Conservation (phyloP, 805 yeast species). For the Metschnikowia baotianmanensis region DNA sequence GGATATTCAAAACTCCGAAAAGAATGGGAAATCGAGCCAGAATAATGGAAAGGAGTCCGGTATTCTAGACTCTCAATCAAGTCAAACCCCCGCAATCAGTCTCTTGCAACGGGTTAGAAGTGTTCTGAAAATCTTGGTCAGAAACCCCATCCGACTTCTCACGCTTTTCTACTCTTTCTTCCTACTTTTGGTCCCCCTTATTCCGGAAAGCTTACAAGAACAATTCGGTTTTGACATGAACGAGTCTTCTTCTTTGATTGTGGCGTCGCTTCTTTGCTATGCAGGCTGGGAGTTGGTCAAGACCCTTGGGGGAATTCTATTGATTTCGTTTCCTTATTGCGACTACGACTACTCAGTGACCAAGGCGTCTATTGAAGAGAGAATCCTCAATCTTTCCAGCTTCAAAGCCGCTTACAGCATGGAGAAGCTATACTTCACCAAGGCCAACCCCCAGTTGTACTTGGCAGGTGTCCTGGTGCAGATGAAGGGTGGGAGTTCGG, state of each 20-base stretch:
- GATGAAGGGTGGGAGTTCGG: slow-evolving; percentile 70
- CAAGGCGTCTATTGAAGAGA: slow-evolving; percentile 40
- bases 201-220: slow-evolving; percentile 30
- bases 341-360: slow-evolving; percentile 37
- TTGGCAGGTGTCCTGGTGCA: slow-evolving; percentile 53
- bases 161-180: slow-evolving; percentile 44
- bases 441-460: slow-evolving; percentile 60
- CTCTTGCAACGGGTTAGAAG: slow-evolving; percentile 1
- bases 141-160: slow-evolving; percentile 46
- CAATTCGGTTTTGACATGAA: slow-evolving; percentile 37
- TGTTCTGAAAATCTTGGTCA: slow-evolving; percentile 12
- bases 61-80: not conserved
- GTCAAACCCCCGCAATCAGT: not conserved
- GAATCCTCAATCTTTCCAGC: slow-evolving; percentile 46
- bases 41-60: too few relatives aligned
- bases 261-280: slow-evolving; percentile 44
- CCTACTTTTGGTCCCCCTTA: slow-evolving; percentile 39
- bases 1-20: not conserved
- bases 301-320: slow-evolving; percentile 49
- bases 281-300: slow-evolving; percentile 54
- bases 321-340: slow-evolving; percentile 52
- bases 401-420: slow-evolving; percentile 52
- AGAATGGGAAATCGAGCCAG: not conserved
- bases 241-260: slow-evolving; percentile 45
- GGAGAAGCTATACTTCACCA: slow-evolving; percentile 51